Evolutionary conservation across 768 basidiomycete genomes (phyloP), one percentile per base, ranked within the genome.

Genomic region (Gelatoporia subvermispora): DNA sequence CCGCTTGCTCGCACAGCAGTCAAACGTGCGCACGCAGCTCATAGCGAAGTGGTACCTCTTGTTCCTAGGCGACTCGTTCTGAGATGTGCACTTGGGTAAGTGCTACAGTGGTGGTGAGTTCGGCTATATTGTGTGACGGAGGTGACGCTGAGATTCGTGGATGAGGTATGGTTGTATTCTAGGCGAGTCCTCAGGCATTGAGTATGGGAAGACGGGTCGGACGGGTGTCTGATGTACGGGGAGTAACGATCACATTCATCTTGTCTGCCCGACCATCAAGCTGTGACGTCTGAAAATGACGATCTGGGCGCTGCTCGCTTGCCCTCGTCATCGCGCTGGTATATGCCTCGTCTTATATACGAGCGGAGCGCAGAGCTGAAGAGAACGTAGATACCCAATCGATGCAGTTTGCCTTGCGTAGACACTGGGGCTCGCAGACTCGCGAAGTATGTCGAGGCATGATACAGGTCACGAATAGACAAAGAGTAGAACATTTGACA

Each of bases 391-490:
- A 49, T 84, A 93, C 36, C 90, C 90, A 11, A 78, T 84, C 44
- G 37, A 5, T 21, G 15, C 21, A 8, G 15, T 10, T 16, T n/a
- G 7, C 8, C 7, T 24, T 7, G 11, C 9, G n/a, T 5, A 3
- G 11, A 16, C n/a, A n/a, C 3, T 41, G 3, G 23, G 5, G 11
- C 8, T 7, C 8, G 7, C 3, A 31, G 25, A 34, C 35, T 45
- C 36, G 20, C 25, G 17, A 16, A n/a, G 8, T 3, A 8, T 34
- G 3, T 8, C 15, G 42, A 52, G 57, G 58, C 18, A 81, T 87
- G 79, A 86, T 89, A 47, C 81, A 87, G 55, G 77, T 88, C 45
- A 89, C 87, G 23, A 89, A 89, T 60, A 78, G 84, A 53, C 83
- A 87, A 62, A 72, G n/a, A n/a, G n/a, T n/a, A n/a, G n/a, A n/a